Evolutionary conservation across 2,329 filamentous ascomycete species (phyloP).

Genomic region (Phialemoniopsis sp.): DNA sequence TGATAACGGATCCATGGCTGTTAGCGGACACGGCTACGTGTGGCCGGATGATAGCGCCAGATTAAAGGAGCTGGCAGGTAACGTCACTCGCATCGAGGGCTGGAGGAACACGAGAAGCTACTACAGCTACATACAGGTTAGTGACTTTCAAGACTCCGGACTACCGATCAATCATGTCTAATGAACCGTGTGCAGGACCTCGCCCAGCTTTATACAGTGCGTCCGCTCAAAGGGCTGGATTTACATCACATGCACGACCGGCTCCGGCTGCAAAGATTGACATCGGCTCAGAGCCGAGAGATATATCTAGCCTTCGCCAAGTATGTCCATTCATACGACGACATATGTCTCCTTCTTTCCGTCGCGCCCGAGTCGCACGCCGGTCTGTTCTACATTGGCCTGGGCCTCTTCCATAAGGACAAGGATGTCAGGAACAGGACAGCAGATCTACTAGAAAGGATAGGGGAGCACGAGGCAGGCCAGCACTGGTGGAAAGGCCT

Average conservation of each 20-base stretch:
- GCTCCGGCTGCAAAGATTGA: slow-evolving; percentile 75
- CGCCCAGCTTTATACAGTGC: slow-evolving; percentile 57
- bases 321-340: slow-evolving; percentile 74
- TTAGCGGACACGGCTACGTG: slow-evolving; percentile 85
- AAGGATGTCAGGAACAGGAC: slow-evolving; percentile 73
- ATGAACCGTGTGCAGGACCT: slow-evolving; percentile 49
- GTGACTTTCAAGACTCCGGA: no score
- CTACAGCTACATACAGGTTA: slow-evolving; percentile 86
- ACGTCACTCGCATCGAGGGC: slow-evolving; percentile 89
- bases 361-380: slow-evolving; percentile 82
- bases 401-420: slow-evolving; percentile 90
- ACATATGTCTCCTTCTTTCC: slow-evolving; percentile 78
- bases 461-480: slow-evolving; percentile 83
- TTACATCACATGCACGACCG: slow-evolving; percentile 91
- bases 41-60: slow-evolving; percentile 83
- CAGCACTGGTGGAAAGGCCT: slow-evolving; percentile 88
- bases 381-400: slow-evolving; percentile 83
- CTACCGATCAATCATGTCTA: no score
- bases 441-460: slow-evolving; percentile 74
- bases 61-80: slow-evolving; percentile 82
- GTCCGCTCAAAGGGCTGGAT: slow-evolving; percentile 76
- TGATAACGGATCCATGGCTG: slow-evolving; percentile 27
- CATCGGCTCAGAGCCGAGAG: slow-evolving; percentile 69
- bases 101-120: slow-evolving; percentile 96
- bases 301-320: slow-evolving; percentile 80